Evolutionary conservation across 345 rosid genomes (phyloP).

Genomic region (Reutealis trisperma): DNA sequence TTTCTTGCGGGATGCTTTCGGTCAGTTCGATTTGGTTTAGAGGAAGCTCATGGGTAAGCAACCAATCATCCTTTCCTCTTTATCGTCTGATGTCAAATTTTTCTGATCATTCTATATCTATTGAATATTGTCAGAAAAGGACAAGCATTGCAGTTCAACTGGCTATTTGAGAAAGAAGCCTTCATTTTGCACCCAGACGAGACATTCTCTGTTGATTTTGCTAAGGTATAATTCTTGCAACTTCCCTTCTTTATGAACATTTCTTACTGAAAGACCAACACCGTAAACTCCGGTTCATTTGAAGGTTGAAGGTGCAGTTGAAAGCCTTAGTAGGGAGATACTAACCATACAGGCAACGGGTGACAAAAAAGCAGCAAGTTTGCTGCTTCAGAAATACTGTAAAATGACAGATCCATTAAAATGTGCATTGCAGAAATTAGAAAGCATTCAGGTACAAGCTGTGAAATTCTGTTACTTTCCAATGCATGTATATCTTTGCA

Average conservation of each 20-base stretch:
- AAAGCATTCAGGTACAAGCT: conserved; percentile 53
- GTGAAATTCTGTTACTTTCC: not conserved
- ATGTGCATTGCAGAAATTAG: conserved; percentile 63
- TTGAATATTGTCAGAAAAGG: conserved; percentile 60
- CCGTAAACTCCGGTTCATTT: conserved; percentile 15
- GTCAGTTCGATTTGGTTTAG: conserved; percentile 85
- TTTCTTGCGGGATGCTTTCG: conserved; percentile 94
- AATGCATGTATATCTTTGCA: not conserved
- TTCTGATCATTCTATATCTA: conserved; percentile 21
- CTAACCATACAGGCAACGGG: conserved; percentile 87
- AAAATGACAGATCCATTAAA: conserved; percentile 61
- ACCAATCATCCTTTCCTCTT: conserved; percentile 16
- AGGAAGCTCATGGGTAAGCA: conserved; percentile 93
- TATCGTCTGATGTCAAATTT: conserved; percentile 9
- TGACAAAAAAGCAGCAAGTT: conserved; percentile 71
- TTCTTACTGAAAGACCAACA: not conserved
- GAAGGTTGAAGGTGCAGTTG: conserved; percentile 76
- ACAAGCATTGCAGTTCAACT: conserved; percentile 92
- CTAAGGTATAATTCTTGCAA: conserved; percentile 50
- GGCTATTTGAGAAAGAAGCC: conserved; percentile 84
- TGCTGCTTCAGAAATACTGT: conserved; percentile 64
- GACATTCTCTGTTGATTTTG: conserved; percentile 74
- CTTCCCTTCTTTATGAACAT: conserved; percentile 1
- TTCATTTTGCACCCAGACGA: conserved; percentile 60
- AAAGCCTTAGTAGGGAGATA: conserved; percentile 78